Conservation (phyloP, 2,329 filamentous ascomycete genomes). For the Botrytis hyacinthi region DNA sequence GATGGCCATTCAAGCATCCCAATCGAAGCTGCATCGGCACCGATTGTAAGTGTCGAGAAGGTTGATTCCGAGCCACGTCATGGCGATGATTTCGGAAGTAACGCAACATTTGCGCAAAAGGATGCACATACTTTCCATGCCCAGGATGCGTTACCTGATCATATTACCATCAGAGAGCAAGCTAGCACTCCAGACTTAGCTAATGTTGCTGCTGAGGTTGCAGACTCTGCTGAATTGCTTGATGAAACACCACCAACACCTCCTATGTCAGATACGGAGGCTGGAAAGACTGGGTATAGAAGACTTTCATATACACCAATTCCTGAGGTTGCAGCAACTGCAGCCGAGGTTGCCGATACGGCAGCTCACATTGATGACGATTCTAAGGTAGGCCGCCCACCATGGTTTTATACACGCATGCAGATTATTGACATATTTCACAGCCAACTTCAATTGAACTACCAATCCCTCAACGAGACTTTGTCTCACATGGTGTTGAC, state of each 20-base stretch:
- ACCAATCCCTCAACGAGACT: neutral
- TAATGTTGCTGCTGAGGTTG: slow-evolving; percentile 34
- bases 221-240: slow-evolving; percentile 30
- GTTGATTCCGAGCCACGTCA: slow-evolving; percentile 38
- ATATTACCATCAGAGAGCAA: slow-evolving; percentile 35
- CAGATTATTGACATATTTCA: neutral
- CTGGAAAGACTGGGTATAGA: slow-evolving; percentile 36
- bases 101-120: slow-evolving; percentile 39
- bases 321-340: slow-evolving; percentile 43
- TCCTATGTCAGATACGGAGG: slow-evolving; percentile 37
- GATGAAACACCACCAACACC: slow-evolving; percentile 35
- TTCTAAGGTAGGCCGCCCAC: slow-evolving; percentile 20
- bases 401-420: neutral
- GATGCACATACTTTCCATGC: slow-evolving; percentile 38
- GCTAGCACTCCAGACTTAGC: slow-evolving; percentile 30
- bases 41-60: slow-evolving; percentile 39
- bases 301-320: slow-evolving; percentile 43
- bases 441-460: slow-evolving; percentile 8
- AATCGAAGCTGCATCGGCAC: slow-evolving; percentile 19
- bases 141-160: slow-evolving; percentile 40
- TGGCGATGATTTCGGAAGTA: slow-evolving; percentile 41
- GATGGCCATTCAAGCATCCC: neutral
- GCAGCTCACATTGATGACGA: slow-evolving; percentile 42
- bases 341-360: slow-evolving; percentile 47
- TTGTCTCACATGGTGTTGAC: neutral